phyloP scores from a whole-genome alignment of 106 monocot genomes.

The Acanthochlamys bracteata region DNA sequence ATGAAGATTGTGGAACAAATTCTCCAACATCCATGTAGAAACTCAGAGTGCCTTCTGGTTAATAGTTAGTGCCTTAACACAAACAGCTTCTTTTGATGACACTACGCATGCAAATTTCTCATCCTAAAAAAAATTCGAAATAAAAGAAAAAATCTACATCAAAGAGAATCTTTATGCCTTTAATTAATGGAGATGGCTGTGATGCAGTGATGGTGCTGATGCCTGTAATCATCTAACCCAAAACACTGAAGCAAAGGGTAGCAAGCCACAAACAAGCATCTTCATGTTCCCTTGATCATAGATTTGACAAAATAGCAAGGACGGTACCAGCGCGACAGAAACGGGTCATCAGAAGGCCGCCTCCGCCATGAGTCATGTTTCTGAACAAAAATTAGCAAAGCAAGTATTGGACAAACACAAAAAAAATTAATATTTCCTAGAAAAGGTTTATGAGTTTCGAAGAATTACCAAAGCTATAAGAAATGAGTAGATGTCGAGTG shows the following conservation, averaged over 20 bases:
- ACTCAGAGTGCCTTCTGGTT: too few species aligned
- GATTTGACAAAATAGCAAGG: constrained; percentile 30
- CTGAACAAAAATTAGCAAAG: not conserved
- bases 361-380: constrained; percentile 21
- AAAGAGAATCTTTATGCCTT: too few species aligned
- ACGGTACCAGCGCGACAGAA: constrained; percentile 39
- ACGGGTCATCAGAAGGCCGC: constrained; percentile 31
- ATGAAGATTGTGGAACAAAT: too few species aligned
- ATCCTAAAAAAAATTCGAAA: too few species aligned
- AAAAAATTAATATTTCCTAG: not conserved
- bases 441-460: too few species aligned
- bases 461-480: too few species aligned
- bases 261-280: constrained; percentile 55
- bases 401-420: not conserved
- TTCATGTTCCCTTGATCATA: constrained; percentile 29
- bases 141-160: too few species aligned
- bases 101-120: too few species aligned
- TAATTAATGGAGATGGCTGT: constrained; percentile 30
- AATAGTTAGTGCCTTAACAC: too few species aligned
- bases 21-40: too few species aligned
- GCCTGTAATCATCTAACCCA: constrained; percentile 46
- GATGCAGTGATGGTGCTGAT: constrained; percentile 35
- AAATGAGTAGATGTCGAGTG: too few species aligned
- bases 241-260: constrained; percentile 53
- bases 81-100: too few species aligned